These are phyloP conservation scores for Cymbopogon citratus DNA, from an alignment of 176 grass and related monocot genomes.

Conservation along the genomic window DNA sequence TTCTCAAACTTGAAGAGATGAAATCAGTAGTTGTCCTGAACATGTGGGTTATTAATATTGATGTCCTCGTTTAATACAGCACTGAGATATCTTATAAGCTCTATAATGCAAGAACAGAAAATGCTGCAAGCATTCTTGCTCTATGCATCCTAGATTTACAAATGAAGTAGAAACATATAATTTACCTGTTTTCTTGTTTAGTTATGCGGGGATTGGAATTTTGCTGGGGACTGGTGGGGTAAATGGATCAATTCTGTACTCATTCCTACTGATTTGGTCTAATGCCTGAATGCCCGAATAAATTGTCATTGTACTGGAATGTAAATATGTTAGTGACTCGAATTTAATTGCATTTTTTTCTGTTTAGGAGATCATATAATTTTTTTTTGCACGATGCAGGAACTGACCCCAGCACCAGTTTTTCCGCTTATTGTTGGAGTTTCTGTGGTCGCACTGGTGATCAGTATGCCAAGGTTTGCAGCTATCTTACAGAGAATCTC, in stretches of 20 bases:
- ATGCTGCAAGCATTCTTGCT: not conserved
- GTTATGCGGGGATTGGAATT: not conserved
- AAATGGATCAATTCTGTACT: not conserved
- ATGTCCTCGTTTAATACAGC: not conserved
- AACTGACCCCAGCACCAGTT: slow-evolving; percentile 69
- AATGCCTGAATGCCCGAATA: not conserved
- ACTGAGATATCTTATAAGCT: slow-evolving; percentile 7
- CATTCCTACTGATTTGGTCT: not conserved
- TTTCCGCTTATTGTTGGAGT: slow-evolving; percentile 78
- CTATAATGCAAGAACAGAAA: not conserved
- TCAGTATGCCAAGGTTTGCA: slow-evolving; percentile 89
- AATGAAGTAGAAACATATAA: not conserved
- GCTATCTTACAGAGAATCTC: slow-evolving; percentile 5
- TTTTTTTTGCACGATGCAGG: slow-evolving; percentile 44
- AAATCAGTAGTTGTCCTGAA: slow-evolving; percentile 10
- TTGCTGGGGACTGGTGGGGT: not conserved
- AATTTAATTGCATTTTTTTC: not conserved
- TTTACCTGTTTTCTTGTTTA: not conserved
- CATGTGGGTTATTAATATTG: not conserved
- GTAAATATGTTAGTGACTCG: not conserved
- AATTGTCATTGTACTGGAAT: not conserved
- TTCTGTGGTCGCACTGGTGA: slow-evolving; percentile 63
- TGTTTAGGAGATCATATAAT: slow-evolving; percentile 8
- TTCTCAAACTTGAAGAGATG: slow-evolving; percentile 1
- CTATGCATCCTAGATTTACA: slow-evolving; percentile 4